Base-by-base conservation (phyloP, 129 eudicot genomes). In the Tagetes patula region DNA sequence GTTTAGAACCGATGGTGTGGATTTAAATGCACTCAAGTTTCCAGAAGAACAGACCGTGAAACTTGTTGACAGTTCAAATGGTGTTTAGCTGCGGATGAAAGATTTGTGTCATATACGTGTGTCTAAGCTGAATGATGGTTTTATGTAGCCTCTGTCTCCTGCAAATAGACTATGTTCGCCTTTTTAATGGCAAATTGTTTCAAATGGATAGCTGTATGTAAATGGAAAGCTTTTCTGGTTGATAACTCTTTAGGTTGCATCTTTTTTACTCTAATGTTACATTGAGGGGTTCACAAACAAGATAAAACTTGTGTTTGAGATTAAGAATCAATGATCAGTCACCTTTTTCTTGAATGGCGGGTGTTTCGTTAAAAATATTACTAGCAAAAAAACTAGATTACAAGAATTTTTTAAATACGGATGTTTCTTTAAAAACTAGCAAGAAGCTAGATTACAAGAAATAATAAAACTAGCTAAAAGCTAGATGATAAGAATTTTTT, bases 171-270 rank as follows among this genome's bases (percentile, higher is more conserved):
- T 7, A 13, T 2, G 6, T 2, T 48, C 53, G 11, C 12, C 53
- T 48, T 48, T 2, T 50, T 50, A 50, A n/a, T 12, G 56, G 56
- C 27, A n/a, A n/a, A 50, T 34, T 9, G 55, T 46, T 46, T 60
- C 52, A 42, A 6, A 30, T 73, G 36, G 12, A 76, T 76, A 37
- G 48, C 36, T 40, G 3, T 60, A 60, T 42, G 77, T 78, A 65
- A 78, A 64, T 78, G 68, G 61, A 71, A 64, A 53, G 41, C 53
- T 32, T 31, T 13, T 41, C 48, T 50, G 43, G 62, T 73, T 48
- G 27, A 39, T 32, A 31, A 64, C 55, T 34, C 34, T 59, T 5
- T n/a, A 4, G 32, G 12, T 77, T 14, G 32, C 27, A 53, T 43
- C 31, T 11, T 70, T 47, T 53, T 72, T 27, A 45, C 36, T 52